Evolutionary conservation across 1,284 basidiomycete genomes (phyloP), one percentile per base, ranked within the genome.

Genomic region (Boletus calvinii): DNA sequence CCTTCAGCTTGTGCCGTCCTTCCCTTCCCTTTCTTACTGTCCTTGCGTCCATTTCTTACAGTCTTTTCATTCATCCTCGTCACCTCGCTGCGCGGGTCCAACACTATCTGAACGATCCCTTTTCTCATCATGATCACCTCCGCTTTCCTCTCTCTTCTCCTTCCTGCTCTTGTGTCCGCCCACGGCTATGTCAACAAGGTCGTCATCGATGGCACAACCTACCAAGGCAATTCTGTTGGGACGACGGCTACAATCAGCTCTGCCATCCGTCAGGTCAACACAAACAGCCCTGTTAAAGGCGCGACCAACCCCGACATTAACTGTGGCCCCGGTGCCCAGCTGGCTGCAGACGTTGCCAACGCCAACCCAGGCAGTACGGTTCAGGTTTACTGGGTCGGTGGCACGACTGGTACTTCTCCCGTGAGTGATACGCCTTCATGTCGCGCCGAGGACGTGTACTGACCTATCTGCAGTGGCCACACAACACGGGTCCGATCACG

Each of bases 351-450:
- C 4, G 61, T 70, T 10, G 77, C 72, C 15, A 59, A 59, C 17
- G 76, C 72, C 26, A 71, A 67, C 12, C 71, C 77, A 4, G 77
- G 77, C 4, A 76, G 74, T 47, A 57, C 51, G 13, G 42, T 74
- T 31, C 29, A 57, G 6, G 61, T 74, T 31, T 43, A 47, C 36
- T 74, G 70, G 73, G 56, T 53, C 13, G 64, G 64, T 50, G 66
- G 66, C 2, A 48, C 55, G 11, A 60, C 61, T 7, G 63, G 65
- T 7, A 46, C 32, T 32, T 42, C 52, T 4, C 20, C 51, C 7
- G 71, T 70, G 35, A 37, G 71, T 55, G 3, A 13, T 8, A 3
- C 46, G 15, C 11, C 8, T 15, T 35, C 29, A 10, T 20, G 7
- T 9, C 24, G 7, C 15, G 0, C 5, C 29, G 2, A 11, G 12